A percentile compares a stretch with the other conserved stretches of the same genome.
Evolutionary conservation across 257 asterid species (phyloP).

Genomic region (Solanum corneliomulleri): DNA sequence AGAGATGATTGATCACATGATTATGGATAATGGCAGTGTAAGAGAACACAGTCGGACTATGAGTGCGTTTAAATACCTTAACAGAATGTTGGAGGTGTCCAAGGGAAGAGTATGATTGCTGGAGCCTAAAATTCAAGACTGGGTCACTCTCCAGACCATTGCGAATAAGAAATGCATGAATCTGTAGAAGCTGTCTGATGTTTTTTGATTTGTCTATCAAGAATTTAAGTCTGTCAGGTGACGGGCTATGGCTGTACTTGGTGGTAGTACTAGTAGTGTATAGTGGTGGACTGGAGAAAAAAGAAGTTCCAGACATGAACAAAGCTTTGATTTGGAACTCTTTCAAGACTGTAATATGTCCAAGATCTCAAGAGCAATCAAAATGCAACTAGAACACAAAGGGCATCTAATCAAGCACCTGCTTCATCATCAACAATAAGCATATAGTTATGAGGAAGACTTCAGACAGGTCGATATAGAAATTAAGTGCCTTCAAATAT

Average conservation of each 20-base stretch:
- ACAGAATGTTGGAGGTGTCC: slow-evolving; percentile 8
- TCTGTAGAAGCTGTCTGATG: slow-evolving; percentile 5
- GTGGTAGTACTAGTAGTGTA: not conserved
- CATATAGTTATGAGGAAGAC: not conserved
- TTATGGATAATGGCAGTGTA: slow-evolving; percentile 18
- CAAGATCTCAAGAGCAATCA: not conserved
- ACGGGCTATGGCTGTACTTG: not conserved
- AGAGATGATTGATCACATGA: slow-evolving; percentile 10
- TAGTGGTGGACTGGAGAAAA: not conserved
- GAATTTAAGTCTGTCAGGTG: slow-evolving; percentile 5
- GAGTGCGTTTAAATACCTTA: slow-evolving; percentile 1
- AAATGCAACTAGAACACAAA: not conserved
- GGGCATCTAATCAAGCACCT: not conserved
- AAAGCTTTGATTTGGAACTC: not conserved
- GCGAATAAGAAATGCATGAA: slow-evolving; percentile 13
- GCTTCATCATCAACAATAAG: not conserved
- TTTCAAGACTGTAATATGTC: not conserved
- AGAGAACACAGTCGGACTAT: slow-evolving; percentile 13
- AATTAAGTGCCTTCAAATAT: not conserved
- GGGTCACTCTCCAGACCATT: slow-evolving; percentile 7
- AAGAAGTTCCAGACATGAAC: slow-evolving; percentile 2
- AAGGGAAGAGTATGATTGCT: slow-evolving; percentile 13
- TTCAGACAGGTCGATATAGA: not conserved
- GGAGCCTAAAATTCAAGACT: slow-evolving; percentile 18
- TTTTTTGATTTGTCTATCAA: slow-evolving; percentile 12